A percentile compares a stretch with the other conserved stretches of the same genome.
Evolutionary conservation across 179 eudicot genomes (phyloP).

Genomic region (Corrigiola litoralis): DNA sequence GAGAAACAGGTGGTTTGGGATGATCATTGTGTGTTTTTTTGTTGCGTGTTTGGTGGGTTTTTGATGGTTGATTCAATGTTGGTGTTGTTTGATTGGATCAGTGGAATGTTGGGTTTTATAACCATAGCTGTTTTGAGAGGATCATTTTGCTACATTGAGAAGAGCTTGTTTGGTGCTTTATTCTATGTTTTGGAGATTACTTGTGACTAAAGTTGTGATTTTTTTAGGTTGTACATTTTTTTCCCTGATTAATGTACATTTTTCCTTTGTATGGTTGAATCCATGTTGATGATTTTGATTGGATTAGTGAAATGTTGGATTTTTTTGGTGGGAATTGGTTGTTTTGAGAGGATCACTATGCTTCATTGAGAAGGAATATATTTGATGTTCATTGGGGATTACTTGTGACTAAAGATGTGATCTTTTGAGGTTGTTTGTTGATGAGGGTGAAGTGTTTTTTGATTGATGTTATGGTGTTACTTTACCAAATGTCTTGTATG

Average conservation of each 20-base stretch:
- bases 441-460: neutral
- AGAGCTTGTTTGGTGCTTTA: neutral
- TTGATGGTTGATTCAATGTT: constrained; percentile 4
- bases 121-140: neutral
- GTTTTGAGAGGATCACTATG: neutral
- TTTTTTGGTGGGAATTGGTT: neutral
- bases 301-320: neutral
- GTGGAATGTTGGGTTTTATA: neutral
- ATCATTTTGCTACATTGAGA: neutral
- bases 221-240: too few relatives aligned
- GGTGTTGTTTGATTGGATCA: neutral
- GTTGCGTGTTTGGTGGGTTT: neutral
- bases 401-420: too few relatives aligned
- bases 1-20: constrained; percentile 68
- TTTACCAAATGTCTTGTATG: too few relatives aligned
- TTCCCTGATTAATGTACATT: too few relatives aligned
- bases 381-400: neutral
- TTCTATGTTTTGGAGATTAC: neutral
- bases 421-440: neutral
- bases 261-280: too few relatives aligned
- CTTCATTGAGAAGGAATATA: neutral
- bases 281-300: too few relatives aligned
- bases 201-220: too few relatives aligned
- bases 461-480: neutral
- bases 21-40: neutral